Base-by-base conservation (phyloP, 441 rosid species). In the Populus hybrid region DNA sequence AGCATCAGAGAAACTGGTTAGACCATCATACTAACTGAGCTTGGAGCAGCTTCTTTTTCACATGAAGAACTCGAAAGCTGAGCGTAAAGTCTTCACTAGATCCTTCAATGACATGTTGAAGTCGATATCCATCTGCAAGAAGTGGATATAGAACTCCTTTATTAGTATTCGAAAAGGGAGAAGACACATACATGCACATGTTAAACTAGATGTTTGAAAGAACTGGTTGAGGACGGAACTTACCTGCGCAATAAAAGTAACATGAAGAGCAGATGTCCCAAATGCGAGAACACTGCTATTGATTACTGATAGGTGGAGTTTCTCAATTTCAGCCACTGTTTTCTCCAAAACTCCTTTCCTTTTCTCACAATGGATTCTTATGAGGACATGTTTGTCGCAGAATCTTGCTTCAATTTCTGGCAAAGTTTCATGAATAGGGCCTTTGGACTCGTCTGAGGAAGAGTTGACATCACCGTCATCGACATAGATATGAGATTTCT, bases 321-420 rank as follows among this genome's bases (percentile, higher is more conserved):
- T 90, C 87, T 90, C 92, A 18, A 91, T 85, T 82, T 88, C 92
- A 66, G 90, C 82, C 14, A 89, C 74, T 4, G 82, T 85, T 82
- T 87, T 89, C 83, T 86, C 90, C 50, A 87, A 28, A 18, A 83
- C 34, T 38, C 96, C 93, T 73, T 87, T 88, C 74, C 77, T 87
- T 79, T 85, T 93, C 86, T 91, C 91, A 75, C 93, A 88, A 77
- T 90, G 98, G 34, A 92, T 85, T 84, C 90, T 89, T 63, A 92
- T 76, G 11, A 93, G 88, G 21, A 93, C 93, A 82, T 84, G 80
- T 70, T 75, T 88, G 70, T 87, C 92, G 11, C 88, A 89, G 23
- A 88, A 73, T 84, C 92, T 90, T 67, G 90, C 94, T 86, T 93
- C 96, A 0, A 92, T 87, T 78, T 92, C 93, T 0, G 98, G 96